Percentiles rank a stretch among this genome's conserved stretches.
phyloP scores from a whole-genome alignment of 768 basidiomycete genomes.

The Leucocoprinus leucothites region DNA sequence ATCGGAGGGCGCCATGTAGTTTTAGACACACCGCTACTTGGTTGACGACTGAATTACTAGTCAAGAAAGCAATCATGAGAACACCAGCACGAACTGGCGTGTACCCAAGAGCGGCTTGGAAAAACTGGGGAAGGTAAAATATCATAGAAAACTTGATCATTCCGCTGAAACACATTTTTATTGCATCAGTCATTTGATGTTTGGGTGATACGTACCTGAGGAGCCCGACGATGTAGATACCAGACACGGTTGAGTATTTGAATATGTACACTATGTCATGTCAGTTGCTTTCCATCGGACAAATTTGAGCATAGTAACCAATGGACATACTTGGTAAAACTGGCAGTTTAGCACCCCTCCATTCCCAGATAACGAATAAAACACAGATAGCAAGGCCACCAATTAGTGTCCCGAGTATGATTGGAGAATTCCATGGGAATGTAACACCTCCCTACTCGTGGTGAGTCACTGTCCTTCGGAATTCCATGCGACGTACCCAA shows the following conservation, averaged over 20 bases:
- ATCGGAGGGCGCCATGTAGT: neutral
- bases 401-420: conserved; percentile 57
- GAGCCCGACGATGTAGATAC: conserved; percentile 69
- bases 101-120: conserved; percentile 66
- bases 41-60: conserved; percentile 60
- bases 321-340: conserved; percentile 63
- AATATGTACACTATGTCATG: conserved; percentile 62
- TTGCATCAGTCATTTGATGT: too few species aligned
- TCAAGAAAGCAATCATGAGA: conserved; percentile 66
- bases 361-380: conserved; percentile 71
- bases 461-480: too few species aligned
- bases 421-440: conserved; percentile 68
- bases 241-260: conserved; percentile 59
- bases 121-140: conserved; percentile 74
- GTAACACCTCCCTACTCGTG: conserved; percentile 67
- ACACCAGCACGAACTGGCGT: conserved; percentile 56
- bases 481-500: conserved; percentile 48
- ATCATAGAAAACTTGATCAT: conserved; percentile 61
- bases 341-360: conserved; percentile 65
- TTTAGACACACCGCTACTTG: conserved; percentile 53
- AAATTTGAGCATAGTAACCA: too few species aligned
- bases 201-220: conserved; percentile 39
- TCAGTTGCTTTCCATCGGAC: neutral
- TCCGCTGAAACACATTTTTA: too few species aligned
- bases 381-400: conserved; percentile 50